phyloP scores from a whole-genome alignment of 441 rosid genomes.

The Melastoma candidum region DNA sequence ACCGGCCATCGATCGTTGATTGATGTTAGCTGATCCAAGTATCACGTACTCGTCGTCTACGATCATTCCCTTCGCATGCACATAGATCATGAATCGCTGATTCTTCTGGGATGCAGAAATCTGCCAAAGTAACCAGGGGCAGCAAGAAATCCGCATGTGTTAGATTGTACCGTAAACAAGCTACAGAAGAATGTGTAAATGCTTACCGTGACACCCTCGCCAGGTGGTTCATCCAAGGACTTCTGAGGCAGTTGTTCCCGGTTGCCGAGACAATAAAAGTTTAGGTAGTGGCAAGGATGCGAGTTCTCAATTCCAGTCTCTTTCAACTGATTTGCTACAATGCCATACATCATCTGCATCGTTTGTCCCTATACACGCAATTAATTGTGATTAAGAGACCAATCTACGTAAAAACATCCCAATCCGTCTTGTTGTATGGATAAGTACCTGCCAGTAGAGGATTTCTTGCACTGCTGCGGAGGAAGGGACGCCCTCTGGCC shows the following conservation, averaged over 20 bases:
- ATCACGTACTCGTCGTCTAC: constrained; percentile 76
- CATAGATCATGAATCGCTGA: constrained; percentile 74
- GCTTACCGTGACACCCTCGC: constrained; percentile 28
- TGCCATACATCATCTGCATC: constrained; percentile 74
- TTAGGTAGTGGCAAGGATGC: constrained; percentile 64
- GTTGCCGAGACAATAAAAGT: constrained; percentile 78
- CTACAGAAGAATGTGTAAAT: constrained; percentile 5
- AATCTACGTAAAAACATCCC: no score
- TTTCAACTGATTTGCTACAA: constrained; percentile 55
- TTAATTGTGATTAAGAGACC: no score
- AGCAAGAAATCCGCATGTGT: no score
- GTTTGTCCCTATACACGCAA: constrained; percentile 42
- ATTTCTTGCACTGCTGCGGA: constrained; percentile 71
- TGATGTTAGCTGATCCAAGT: constrained; percentile 84
- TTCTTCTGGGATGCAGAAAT: constrained; percentile 43
- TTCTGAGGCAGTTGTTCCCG: constrained; percentile 41
- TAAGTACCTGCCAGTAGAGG: constrained; percentile 83
- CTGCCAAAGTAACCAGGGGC: constrained; percentile 23
- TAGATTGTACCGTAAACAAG: no score
- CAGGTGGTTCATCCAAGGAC: constrained; percentile 7
- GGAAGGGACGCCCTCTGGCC: constrained; percentile 83
- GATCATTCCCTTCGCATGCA: constrained; percentile 82
- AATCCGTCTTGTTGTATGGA: no score
- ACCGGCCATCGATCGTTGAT: constrained; percentile 81
- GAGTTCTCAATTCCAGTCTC: constrained; percentile 34